Percentiles rank a stretch among this genome's conserved stretches.
phyloP scores from a whole-genome alignment of 768 basidiomycete species.

The Coprinopsis cinerea region DNA sequence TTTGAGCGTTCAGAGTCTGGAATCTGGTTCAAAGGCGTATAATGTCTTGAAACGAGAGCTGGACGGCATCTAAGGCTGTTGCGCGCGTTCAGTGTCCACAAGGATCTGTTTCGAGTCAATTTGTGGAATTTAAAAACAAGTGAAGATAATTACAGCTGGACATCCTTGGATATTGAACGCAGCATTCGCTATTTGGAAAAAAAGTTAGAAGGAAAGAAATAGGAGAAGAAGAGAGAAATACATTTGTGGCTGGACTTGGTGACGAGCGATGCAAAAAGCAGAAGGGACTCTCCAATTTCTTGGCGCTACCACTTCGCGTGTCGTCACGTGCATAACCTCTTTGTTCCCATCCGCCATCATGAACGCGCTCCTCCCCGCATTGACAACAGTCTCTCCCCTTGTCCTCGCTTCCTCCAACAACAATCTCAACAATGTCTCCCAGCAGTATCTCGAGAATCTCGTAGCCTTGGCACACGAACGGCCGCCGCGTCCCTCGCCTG shows the following conservation, averaged over 20 bases:
- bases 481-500: slow-evolving; percentile 35
- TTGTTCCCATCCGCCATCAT: neutral
- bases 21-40: neutral
- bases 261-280: neutral
- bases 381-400: slow-evolving; percentile 12
- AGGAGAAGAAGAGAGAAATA: neutral
- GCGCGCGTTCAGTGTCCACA: neutral
- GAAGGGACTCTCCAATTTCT: neutral
- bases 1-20: neutral
- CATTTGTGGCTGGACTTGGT: neutral
- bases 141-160: neutral
- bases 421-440: neutral
- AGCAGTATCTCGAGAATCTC: slow-evolving; percentile 26
- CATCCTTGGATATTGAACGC: neutral
- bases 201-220: neutral
- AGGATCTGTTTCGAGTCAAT: neutral
- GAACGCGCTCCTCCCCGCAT: neutral
- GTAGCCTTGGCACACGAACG: slow-evolving; percentile 30
- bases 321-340: neutral
- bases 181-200: slow-evolving; percentile 1
- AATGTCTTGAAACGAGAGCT: too few relatives aligned
- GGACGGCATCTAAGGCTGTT: too few relatives aligned
- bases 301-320: neutral
- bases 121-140: neutral
- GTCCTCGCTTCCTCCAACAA: slow-evolving; percentile 13